These are phyloP conservation scores for Juglanconis oblonga DNA, from an alignment of 2,329 filamentous ascomycete genomes.

Conservation along the genomic window DNA sequence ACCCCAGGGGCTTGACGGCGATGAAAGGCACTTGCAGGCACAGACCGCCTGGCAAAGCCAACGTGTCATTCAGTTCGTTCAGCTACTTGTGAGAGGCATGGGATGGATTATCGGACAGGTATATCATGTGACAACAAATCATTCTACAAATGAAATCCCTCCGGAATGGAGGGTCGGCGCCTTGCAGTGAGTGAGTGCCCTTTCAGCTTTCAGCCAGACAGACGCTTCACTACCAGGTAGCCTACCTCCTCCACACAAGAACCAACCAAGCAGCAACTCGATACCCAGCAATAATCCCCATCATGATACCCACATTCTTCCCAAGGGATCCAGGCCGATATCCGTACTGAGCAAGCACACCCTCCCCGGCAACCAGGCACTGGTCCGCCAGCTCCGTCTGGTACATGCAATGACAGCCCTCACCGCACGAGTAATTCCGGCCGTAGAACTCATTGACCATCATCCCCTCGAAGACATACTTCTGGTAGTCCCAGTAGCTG, in stretches of 20 bases:
- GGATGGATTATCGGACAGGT: too few species aligned
- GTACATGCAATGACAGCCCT: constrained; percentile 67
- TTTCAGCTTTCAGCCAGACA: too few species aligned
- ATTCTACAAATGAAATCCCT: too few species aligned
- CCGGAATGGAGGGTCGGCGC: too few species aligned
- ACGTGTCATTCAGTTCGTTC: too few species aligned
- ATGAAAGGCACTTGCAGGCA: too few species aligned
- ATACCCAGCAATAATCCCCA: constrained; percentile 74
- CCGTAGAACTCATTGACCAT: constrained; percentile 83
- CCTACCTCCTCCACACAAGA: constrained; percentile 37
- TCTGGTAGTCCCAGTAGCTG: constrained; percentile 85
- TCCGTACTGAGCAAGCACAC: constrained; percentile 67
- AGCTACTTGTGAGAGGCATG: too few species aligned
- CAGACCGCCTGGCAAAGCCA: too few species aligned
- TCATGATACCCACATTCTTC: constrained; percentile 72
- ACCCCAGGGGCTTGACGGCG: too few species aligned
- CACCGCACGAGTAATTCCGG: constrained; percentile 60
- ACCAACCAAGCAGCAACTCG: constrained; percentile 65
- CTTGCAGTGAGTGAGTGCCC: too few species aligned
- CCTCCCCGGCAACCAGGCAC: constrained; percentile 69
- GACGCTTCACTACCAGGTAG: not conserved
- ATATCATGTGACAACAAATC: too few species aligned
- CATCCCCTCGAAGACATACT: constrained; percentile 87
- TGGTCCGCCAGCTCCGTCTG: constrained; percentile 56
- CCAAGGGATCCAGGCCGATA: constrained; percentile 63